Percentiles rank a stretch among this genome's conserved stretches.
Evolutionary conservation across 805 yeast species (phyloP).

Genomic region (Yarrowia hollandica): DNA sequence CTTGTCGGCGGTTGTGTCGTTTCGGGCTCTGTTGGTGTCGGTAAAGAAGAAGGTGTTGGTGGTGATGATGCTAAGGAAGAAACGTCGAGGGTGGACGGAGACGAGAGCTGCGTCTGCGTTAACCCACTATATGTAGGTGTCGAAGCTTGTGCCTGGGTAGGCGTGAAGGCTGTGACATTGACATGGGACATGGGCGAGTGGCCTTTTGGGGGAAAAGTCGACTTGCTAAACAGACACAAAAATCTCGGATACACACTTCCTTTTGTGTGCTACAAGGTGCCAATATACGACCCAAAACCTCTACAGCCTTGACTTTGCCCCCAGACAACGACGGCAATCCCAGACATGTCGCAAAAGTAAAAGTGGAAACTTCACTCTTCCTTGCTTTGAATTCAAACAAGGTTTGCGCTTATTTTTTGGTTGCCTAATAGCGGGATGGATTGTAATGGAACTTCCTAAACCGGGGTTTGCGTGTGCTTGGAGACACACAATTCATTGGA

Average conservation of each 20-base stretch:
- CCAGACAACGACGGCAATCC: conserved; percentile 16
- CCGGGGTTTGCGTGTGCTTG: no score
- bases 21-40: neutral
- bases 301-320: conserved; percentile 6
- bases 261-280: neutral
- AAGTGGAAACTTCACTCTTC: conserved; percentile 16
- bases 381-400: conserved; percentile 18
- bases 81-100: neutral
- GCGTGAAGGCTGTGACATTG: neutral
- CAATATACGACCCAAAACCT: neutral
- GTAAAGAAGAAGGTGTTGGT: neutral
- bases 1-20: neutral
- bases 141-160: conserved; percentile 15
- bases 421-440: neutral
- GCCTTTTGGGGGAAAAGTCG: no score
- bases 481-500: no score
- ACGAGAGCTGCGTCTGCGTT: neutral
- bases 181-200: conserved; percentile 21
- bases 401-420: neutral
- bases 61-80: neutral
- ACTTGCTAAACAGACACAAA: no score
- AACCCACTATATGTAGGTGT: conserved; percentile 1
- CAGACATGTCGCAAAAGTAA: conserved; percentile 9
- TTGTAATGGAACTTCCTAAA: no score
- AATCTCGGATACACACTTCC: neutral